These are phyloP conservation scores for Fragilaria radians DNA, from an alignment of 108 stramenopile species.

Conservation along the genomic window DNA sequence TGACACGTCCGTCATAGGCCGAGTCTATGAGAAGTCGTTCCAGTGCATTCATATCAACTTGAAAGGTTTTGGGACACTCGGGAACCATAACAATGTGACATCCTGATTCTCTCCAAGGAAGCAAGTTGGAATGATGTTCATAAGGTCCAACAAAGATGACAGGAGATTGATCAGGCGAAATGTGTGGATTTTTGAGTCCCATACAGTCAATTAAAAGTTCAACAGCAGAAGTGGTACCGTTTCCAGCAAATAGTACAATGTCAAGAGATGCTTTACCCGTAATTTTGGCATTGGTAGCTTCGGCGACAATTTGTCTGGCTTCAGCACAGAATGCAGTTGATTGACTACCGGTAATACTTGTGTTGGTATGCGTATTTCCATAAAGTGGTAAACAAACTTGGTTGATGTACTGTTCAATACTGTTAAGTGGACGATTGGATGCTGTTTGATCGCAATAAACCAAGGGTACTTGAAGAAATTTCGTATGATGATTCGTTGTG, in stretches of 20 bases:
- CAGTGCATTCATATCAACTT: conserved; percentile 68
- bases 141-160: conserved; percentile 91
- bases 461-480: conserved; percentile 46
- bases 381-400: conserved; percentile 72
- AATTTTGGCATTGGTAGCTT: conserved; percentile 72
- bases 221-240: conserved; percentile 91
- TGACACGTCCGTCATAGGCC: conserved; percentile 33
- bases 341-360: conserved; percentile 77
- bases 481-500: not conserved
- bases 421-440: conserved; percentile 56
- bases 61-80: conserved; percentile 23
- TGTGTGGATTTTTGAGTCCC: conserved; percentile 36
- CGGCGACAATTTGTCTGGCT: conserved; percentile 86
- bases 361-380: conserved; percentile 94
- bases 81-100: conserved; percentile 61
- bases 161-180: conserved; percentile 12
- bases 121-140: conserved; percentile 96
- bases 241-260: conserved; percentile 91
- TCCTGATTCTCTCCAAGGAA: conserved; percentile 95
- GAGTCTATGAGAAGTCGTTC: conserved; percentile 49
- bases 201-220: conserved; percentile 66
- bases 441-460: conserved; percentile 88
- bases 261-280: conserved; percentile 87
- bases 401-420: conserved; percentile 64
- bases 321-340: conserved; percentile 88